phyloP scores from a whole-genome alignment of 192 early-diverging fungal genomes.

The Rhizoclosmatium sp. region DNA sequence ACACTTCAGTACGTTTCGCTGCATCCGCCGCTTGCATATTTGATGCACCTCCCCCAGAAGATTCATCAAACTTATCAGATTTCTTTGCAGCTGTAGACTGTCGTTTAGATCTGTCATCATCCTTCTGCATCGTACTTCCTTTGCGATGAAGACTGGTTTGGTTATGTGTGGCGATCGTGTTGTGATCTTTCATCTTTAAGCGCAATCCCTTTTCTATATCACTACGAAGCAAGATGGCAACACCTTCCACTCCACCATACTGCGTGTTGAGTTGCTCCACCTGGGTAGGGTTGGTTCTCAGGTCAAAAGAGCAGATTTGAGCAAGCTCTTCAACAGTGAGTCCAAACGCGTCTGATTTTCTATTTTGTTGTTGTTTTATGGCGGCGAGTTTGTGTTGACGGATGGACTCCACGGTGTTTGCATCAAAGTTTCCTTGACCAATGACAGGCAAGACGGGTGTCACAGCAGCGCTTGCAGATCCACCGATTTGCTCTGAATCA shows the following conservation, averaged over 20 bases:
- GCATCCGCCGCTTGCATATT: constrained; percentile 53
- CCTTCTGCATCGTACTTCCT: not conserved
- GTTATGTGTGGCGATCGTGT: not conserved
- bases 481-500: too few relatives aligned
- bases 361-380: constrained; percentile 25
- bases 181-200: constrained; percentile 34
- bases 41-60: not conserved
- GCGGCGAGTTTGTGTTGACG: constrained; percentile 13
- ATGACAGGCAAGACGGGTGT: not conserved
- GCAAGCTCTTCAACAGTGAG: constrained; percentile 54
- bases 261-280: constrained; percentile 48
- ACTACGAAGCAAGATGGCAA: constrained; percentile 49
- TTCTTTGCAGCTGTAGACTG: not conserved
- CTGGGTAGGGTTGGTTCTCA: constrained; percentile 44
- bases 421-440: not conserved
- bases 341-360: constrained; percentile 27
- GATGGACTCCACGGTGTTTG: constrained; percentile 13
- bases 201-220: constrained; percentile 56
- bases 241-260: constrained; percentile 62
- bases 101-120: not conserved
- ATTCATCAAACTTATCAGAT: not conserved
- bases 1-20: constrained; percentile 43
- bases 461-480: too few relatives aligned
- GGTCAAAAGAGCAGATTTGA: constrained; percentile 59
- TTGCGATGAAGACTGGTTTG: not conserved